A percentile compares a stretch with the other conserved stretches of the same genome.
phyloP scores from a whole-genome alignment of 2,329 filamentous ascomycete genomes.

The Claviceps humidiphila region DNA sequence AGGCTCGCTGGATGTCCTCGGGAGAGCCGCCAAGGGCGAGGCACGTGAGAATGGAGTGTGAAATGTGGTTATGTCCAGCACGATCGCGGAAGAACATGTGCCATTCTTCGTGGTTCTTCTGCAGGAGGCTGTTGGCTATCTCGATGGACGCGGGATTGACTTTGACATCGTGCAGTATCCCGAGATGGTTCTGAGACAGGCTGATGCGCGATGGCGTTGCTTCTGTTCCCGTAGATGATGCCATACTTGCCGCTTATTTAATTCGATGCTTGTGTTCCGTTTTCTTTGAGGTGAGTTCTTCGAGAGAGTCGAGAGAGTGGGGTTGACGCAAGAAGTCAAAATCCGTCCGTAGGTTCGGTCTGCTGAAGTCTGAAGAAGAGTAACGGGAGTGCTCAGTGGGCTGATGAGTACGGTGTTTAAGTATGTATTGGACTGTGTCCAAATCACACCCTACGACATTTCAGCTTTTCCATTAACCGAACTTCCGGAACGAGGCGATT shows the following conservation, averaged over 20 bases:
- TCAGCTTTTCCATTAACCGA: neutral
- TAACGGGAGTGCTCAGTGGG: no score
- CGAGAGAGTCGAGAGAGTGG: no score
- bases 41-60: constrained; percentile 16
- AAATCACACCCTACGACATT: neutral
- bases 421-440: neutral
- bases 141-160: constrained; percentile 1
- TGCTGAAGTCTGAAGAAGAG: no score
- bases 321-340: no score
- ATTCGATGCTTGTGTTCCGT: no score
- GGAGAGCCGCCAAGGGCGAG: constrained; percentile 16
- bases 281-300: no score
- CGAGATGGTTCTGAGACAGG: neutral
- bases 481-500: neutral
- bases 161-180: neutral
- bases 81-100: constrained; percentile 19
- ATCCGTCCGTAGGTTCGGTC: no score
- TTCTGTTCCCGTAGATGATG: neutral
- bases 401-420: no score
- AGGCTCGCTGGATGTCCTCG: constrained; percentile 14
- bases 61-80: constrained; percentile 17
- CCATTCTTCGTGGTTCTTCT: constrained; percentile 17
- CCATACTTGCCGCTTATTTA: no score
- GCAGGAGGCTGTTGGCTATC: constrained; percentile 12
- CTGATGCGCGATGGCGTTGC: neutral